Base-by-base conservation (phyloP, 768 basidiomycete species). In the Mycena capillaripes region DNA sequence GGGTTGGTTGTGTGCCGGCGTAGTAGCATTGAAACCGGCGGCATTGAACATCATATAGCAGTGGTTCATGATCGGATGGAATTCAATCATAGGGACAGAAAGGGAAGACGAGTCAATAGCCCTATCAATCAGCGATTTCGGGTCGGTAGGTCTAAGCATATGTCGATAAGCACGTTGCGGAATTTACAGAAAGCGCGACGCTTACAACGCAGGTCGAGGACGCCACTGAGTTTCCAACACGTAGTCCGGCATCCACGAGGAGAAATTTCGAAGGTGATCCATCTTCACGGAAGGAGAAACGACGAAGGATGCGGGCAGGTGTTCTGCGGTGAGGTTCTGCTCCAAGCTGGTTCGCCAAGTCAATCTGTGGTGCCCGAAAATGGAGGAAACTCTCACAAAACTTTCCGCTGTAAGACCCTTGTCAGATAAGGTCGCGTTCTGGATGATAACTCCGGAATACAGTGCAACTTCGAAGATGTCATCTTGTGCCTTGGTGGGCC, bases 191-290 rank as follows among this genome's bases (percentile, higher is more conserved):
- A 60, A 60, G 58, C 58, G 58, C 58, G 40, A 60, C 40, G 58
- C 58, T 60, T 60, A 60, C 58, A 40, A 44, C 44, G 25, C 40
- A 60, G 40, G 12, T 60, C 58, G 58, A 60, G 58, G 30, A 60
- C 42, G 58, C 58, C 58, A 60, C 40, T 44, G 58, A 60, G 58
- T 60, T 60, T 60, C 58, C 40, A 60, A 44, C 38, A 60, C 58
- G 40, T 60, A 60, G 58, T 60, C 58, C 44, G 58, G 58, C 58
- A 60, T 60, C 58, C 58, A 60, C 29, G 58, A 60, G 44, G 58
- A 60, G 58, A 60, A 60, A 60, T 60, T 60, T 60, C 40, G 58
- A 60, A 60, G 58, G 58, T 60, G 58, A 60, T 60, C 58, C 58
- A 60, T 40, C 58, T 60, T 60, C 58, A 44, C 58, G 58, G 58